Evolutionary conservation across 345 rosid species (phyloP), one percentile per base, ranked within the genome.

Genomic region (Microthlaspi erraticum): DNA sequence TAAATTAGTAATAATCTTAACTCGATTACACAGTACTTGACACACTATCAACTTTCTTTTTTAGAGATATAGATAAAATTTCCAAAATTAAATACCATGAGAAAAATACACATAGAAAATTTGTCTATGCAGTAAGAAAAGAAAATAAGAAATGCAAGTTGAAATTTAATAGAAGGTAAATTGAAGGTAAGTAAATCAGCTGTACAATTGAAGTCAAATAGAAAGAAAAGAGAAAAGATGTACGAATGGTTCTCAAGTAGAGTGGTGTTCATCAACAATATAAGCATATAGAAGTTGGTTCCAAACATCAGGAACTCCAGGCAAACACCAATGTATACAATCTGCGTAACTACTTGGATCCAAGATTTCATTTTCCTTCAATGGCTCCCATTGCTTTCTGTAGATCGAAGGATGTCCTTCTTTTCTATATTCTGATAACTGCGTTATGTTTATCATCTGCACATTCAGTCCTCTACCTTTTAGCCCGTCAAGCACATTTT

Each of bases 241-340:
- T 13, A 58, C 49, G 54, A 59, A 41, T 31, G 52, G 11, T 45
- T 60, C 8, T 67, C 29, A 68, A 29, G 17, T 68, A 61, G 74
- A 67, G 39, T 38, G 53, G 37, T 46, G 18, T 3, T 31, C 68
- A 29, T 60, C 51, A 74, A 80, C 64, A 60, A 90, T 80, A 36
- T 81, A 79, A 17, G 94, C 82, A 67, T 83, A 93, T 64, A 93
- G 87, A 17, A 93, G 83, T 70, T 87, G 84, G 58, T 93, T 93
- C 98, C 98, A 93, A 7, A 86, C 91, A 77, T 93, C 98, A 20
- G 96, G 93, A 6, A 87, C 89, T 29, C 98, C 98, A 26, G 98
- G 98, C 20, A 93, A 90, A 66, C 91, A 89, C 98, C 98, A 90
- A 54, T 93, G 98, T 66, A 81, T 85, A 62, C 98, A 93, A 73